phyloP scores from a whole-genome alignment of 2,329 filamentous ascomycete genomes.

The Microcyclosporella mali region DNA sequence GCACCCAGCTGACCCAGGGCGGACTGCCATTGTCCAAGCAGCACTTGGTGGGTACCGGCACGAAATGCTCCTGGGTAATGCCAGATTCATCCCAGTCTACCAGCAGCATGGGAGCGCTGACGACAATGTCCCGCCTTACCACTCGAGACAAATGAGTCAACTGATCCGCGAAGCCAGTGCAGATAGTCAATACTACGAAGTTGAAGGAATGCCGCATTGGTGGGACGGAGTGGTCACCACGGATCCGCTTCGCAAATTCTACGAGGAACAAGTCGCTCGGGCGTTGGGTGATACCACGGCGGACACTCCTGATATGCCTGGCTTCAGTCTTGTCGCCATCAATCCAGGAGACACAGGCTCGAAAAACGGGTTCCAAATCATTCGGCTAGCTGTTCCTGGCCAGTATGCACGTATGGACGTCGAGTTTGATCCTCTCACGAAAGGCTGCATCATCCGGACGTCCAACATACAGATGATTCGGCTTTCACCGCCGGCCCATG shows the following conservation, averaged over 20 bases:
- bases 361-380: constrained; percentile 46
- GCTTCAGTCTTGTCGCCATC: constrained; percentile 46
- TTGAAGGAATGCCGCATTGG: constrained; percentile 47
- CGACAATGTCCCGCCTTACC: constrained; percentile 54
- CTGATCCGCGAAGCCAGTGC: constrained; percentile 40
- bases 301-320: constrained; percentile 21
- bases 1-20: constrained; percentile 48
- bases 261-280: constrained; percentile 32
- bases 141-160: constrained; percentile 50
- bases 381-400: constrained; percentile 46
- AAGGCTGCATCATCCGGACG: constrained; percentile 36
- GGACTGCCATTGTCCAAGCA: constrained; percentile 43
- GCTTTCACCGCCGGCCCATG: constrained; percentile 13
- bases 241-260: constrained; percentile 44
- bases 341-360: constrained; percentile 49
- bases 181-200: constrained; percentile 45
- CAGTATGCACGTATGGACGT: constrained; percentile 47
- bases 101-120: constrained; percentile 53
- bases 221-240: constrained; percentile 53
- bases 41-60: constrained; percentile 50
- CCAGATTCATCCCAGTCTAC: constrained; percentile 47
- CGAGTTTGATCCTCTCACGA: constrained; percentile 19
- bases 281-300: constrained; percentile 15
- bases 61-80: constrained; percentile 49
- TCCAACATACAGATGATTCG: constrained; percentile 37